phyloP scores from a whole-genome alignment of 306 rosid genomes.

The Begonia masoniana region DNA sequence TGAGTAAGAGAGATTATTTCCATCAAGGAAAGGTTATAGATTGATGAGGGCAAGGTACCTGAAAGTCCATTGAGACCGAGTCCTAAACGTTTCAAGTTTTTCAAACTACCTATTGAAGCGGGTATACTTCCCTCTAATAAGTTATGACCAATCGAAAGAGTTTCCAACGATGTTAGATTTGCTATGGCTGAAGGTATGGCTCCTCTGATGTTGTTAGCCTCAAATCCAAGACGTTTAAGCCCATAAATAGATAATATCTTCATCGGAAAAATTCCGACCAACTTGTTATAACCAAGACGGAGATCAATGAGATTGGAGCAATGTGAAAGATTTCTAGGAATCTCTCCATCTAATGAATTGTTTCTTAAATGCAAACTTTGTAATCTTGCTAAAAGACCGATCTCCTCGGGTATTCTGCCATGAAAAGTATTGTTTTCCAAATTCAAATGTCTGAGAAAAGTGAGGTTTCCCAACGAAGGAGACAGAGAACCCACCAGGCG shows the following conservation, averaged over 20 bases:
- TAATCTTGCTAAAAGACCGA: conserved; percentile 17
- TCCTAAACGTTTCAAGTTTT: conserved; percentile 28
- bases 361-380: no score
- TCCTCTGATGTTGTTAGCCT: conserved; percentile 29
- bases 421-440: not conserved
- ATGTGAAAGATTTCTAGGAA: no score
- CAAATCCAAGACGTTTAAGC: conserved; percentile 24
- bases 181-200: conserved; percentile 32
- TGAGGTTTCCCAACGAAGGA: conserved; percentile 3
- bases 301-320: conserved; percentile 25
- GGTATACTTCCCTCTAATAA: conserved; percentile 27
- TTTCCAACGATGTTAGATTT: conserved; percentile 45
- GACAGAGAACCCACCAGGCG: conserved; percentile 7
- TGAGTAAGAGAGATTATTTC: not conserved
- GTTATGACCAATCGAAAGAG: conserved; percentile 48
- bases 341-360: no score
- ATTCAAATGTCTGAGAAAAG: not conserved
- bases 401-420: conserved; percentile 38
- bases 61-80: conserved; percentile 36
- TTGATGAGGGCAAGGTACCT: conserved; percentile 36
- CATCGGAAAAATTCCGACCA: not conserved
- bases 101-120: conserved; percentile 31
- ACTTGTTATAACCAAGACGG: conserved; percentile 15
- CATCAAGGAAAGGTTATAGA: conserved; percentile 23
- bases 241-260: no score